Base-by-base conservation (phyloP, 2,329 filamentous ascomycete species). In the Epichloe scottii region DNA sequence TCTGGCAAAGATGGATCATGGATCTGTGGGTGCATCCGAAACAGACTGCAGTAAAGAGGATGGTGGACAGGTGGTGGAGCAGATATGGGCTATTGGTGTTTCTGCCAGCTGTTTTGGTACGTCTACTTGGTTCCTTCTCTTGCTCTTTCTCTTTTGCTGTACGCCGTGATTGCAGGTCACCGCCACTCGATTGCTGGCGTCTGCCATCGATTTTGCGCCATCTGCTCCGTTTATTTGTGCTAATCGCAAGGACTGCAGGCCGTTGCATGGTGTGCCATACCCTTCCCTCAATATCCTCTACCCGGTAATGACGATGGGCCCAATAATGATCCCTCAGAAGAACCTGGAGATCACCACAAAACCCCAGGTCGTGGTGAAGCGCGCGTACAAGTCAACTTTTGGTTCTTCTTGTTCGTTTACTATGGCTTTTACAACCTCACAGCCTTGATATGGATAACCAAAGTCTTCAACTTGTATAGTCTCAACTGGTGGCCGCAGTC, bases 401-500 rank as follows among this genome's bases (percentile, higher is more conserved):
- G 82, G 81, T 84, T 84, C 70, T 85, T 85, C 60, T 69, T 85
- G 38, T 76, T 84, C 46, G 76, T 84, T 51, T 85, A 84, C 67
- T 85, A 85, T 63, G 79, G 80, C 51, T 77, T 84, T 57, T 85
- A 85, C 65, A 84, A 82, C 61, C 60, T 84, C 23, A 82, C 79
- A 4, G 82, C 81, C 2, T 66, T 85, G 57, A 76, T 83, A 54
- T 85, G 81, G 80, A 84, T 85, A 61, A 85, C 82, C 46, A 85
- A 84, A 60, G 75, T 85, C 5, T 85, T 85, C 63, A 85, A 85
- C 59, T 71, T 85, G 21, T 85, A 85, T 69, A 80, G 77, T 54
- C 69, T 85, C 51, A 85, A 85, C 66, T 85, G 82, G 82, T 85
- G 81, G 81, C 81, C 81, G 7, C 70, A 77, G 51, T 75, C 75